A percentile compares a stretch with the other conserved stretches of the same genome.
Conservation (phyloP, 2,329 filamentous ascomycete species). For the Bipolaris gigantea region DNA sequence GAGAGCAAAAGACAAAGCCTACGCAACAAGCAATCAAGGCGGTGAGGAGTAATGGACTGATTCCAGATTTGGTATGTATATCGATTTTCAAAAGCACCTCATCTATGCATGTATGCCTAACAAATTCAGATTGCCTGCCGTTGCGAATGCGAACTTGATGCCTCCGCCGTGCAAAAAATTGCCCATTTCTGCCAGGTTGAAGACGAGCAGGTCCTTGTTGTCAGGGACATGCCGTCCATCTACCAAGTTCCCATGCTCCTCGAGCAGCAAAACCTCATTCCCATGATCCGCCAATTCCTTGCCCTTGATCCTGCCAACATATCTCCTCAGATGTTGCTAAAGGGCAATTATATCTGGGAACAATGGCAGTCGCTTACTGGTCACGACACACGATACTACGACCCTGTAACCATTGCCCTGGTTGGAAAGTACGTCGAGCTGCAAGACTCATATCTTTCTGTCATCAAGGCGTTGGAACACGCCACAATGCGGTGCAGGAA, state of each 20-base stretch:
- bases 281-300: conserved; percentile 66
- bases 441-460: conserved; percentile 82
- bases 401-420: conserved; percentile 76
- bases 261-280: conserved; percentile 74
- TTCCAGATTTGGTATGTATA: conserved; percentile 59
- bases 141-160: conserved; percentile 75
- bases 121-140: conserved; percentile 78
- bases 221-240: conserved; percentile 84
- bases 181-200: conserved; percentile 88
- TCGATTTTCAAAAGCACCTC: background rate
- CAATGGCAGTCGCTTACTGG: conserved; percentile 75
- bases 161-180: conserved; percentile 79
- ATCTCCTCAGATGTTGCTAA: conserved; percentile 57
- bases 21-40: conserved; percentile 88
- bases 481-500: conserved; percentile 81
- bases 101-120: background rate
- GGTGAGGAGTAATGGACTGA: conserved; percentile 75
- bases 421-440: conserved; percentile 91
- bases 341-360: conserved; percentile 72
- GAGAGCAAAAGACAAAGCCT: conserved; percentile 94
- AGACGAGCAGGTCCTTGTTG: conserved; percentile 78
- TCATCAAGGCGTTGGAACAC: conserved; percentile 87
- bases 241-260: conserved; percentile 96
- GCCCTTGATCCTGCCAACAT: conserved; percentile 62
- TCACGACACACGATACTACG: conserved; percentile 66